Percentiles rank a stretch among this genome's conserved stretches.
These are phyloP conservation scores for Gossypium sturtianum DNA, from an alignment of 345 rosid genomes.

Conservation along the genomic window DNA sequence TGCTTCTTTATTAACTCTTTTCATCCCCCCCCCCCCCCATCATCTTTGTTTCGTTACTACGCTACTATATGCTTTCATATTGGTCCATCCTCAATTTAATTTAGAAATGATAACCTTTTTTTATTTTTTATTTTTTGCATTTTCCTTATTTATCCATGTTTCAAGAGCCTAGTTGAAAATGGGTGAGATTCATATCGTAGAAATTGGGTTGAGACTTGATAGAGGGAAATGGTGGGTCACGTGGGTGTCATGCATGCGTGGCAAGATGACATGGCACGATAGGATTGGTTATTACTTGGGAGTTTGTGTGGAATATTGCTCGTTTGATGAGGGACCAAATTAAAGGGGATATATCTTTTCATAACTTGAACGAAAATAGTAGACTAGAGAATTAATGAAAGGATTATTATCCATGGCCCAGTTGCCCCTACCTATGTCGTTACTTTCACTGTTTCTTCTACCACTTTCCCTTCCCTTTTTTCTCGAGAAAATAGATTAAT, in stretches of 20 bases:
- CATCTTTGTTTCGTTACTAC: conserved; percentile 23
- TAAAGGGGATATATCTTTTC: background rate
- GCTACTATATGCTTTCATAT: conserved; percentile 13
- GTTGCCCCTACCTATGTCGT: background rate
- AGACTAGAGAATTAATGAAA: background rate
- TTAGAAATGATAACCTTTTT: too few species aligned
- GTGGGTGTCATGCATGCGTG: background rate
- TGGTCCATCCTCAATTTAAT: background rate
- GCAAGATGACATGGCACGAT: background rate
- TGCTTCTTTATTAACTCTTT: background rate
- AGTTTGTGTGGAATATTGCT: background rate
- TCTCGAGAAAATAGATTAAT: background rate
- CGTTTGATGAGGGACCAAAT: background rate
- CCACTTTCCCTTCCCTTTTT: background rate
- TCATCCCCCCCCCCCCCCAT: background rate
- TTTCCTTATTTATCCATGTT: too few species aligned
- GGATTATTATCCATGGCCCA: background rate
- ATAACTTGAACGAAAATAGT: background rate
- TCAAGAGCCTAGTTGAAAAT: too few species aligned
- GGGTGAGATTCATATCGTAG: background rate
- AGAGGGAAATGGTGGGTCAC: background rate
- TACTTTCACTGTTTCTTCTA: background rate
- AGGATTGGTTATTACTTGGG: background rate
- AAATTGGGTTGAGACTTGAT: background rate
- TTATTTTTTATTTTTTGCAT: too few species aligned